Evolutionary conservation across 1,139 yeast species (phyloP).

Genomic region (Lodderomyces parapsilosis): DNA sequence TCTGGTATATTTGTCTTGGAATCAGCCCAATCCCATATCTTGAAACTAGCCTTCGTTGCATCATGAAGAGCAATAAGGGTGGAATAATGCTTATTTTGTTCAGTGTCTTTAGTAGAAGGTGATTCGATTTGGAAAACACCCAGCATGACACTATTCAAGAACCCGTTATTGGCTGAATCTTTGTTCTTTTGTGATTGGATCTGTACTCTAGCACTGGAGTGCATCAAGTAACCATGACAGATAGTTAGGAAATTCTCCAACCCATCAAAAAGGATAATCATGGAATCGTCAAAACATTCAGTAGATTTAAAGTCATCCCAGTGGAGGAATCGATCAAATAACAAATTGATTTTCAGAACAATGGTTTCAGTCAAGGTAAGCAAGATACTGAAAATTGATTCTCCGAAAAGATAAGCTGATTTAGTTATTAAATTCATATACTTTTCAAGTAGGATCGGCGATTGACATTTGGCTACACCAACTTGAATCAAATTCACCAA

Average conservation of each 20-base stretch:
- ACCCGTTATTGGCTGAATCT: constrained; percentile 40
- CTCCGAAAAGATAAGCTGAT: constrained; percentile 48
- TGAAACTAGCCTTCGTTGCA: constrained; percentile 53
- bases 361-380: constrained; percentile 50
- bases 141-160: constrained; percentile 74
- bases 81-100: constrained; percentile 53
- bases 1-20: constrained; percentile 25
- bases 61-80: constrained; percentile 64
- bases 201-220: constrained; percentile 18
- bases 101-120: constrained; percentile 55
- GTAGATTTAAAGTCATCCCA: constrained; percentile 19
- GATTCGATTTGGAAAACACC: constrained; percentile 86
- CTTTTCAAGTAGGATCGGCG: constrained; percentile 42
- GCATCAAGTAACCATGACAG: constrained; percentile 56
- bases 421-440: constrained; percentile 48
- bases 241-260: constrained; percentile 60
- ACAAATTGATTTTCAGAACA: constrained; percentile 41
- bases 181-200: constrained; percentile 4
- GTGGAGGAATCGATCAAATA: constrained; percentile 27
- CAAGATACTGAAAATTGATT: constrained; percentile 51
- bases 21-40: constrained; percentile 79
- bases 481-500: constrained; percentile 35
- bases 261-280: constrained; percentile 59
- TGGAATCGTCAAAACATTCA: constrained; percentile 42
- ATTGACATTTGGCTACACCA: constrained; percentile 36